Evolutionary conservation across 371 early-diverging fungal species (phyloP).

Genomic region (Actinomucor elegans): DNA sequence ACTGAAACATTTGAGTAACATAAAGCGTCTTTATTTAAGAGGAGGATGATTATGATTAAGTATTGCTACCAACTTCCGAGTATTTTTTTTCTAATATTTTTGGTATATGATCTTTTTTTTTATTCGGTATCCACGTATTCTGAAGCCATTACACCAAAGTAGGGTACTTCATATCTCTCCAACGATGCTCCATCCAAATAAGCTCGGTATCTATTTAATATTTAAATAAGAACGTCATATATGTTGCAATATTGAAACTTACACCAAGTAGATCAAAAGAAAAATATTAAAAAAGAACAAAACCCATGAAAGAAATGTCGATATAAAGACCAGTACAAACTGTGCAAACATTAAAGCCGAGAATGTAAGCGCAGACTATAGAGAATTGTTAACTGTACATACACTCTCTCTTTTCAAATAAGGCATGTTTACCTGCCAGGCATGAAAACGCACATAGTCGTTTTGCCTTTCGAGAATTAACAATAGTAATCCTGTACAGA

Average conservation of each 20-base stretch:
- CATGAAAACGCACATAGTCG: slow-evolving; percentile 84
- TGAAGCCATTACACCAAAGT: slow-evolving; percentile 58
- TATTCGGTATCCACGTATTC: slow-evolving; percentile 67
- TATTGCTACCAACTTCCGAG: too few species aligned
- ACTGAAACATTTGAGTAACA: too few species aligned
- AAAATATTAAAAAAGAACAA: slow-evolving; percentile 52
- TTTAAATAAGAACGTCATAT: background rate
- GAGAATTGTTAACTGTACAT: background rate
- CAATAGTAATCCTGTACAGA: slow-evolving; percentile 50
- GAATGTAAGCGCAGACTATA: slow-evolving; percentile 45
- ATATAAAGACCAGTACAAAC: slow-evolving; percentile 53
- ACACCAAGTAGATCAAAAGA: slow-evolving; percentile 48
- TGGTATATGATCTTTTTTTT: too few species aligned
- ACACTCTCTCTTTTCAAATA: background rate
- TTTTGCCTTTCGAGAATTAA: slow-evolving; percentile 78
- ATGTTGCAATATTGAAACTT: slow-evolving; percentile 9
- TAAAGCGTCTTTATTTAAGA: too few species aligned
- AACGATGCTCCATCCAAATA: slow-evolving; percentile 64
- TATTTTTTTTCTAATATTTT: too few species aligned
- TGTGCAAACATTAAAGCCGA: slow-evolving; percentile 40
- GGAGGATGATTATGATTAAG: too few species aligned
- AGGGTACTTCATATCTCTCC: slow-evolving; percentile 62
- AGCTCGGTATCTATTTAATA: slow-evolving; percentile 51
- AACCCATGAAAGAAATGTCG: slow-evolving; percentile 55
- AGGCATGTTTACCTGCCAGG: slow-evolving; percentile 86